Evolutionary conservation across 1,284 basidiomycete genomes (phyloP).

Genomic region (Phellopilus nigrolimitatus): DNA sequence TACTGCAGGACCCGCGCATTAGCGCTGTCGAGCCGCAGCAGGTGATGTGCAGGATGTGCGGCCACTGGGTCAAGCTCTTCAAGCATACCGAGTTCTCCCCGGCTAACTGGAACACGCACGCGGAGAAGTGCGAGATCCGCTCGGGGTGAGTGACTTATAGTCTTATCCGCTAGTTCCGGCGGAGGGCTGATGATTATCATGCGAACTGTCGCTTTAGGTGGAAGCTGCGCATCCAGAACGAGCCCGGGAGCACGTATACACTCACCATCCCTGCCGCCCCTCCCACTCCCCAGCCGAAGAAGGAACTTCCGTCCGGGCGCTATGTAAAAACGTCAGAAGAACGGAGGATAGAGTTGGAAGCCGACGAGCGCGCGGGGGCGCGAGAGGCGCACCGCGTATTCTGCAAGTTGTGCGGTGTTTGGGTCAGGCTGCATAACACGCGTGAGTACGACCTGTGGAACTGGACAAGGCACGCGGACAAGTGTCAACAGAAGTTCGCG

Average conservation of each 20-base stretch:
- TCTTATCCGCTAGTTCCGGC: neutral
- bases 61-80: conserved; percentile 20
- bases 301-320: neutral
- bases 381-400: conserved; percentile 12
- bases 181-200: neutral
- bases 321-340: conserved; percentile 4
- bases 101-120: conserved; percentile 19
- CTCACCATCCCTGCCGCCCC: conserved; percentile 6
- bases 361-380: conserved; percentile 5
- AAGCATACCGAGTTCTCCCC: conserved; percentile 18
- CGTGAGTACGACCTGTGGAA: conserved; percentile 18
- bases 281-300: neutral
- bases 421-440: conserved; percentile 16
- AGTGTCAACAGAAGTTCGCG: conserved; percentile 8
- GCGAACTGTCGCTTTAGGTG: conserved; percentile 4
- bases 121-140: conserved; percentile 17
- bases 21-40: conserved; percentile 19
- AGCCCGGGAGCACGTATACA: conserved; percentile 10
- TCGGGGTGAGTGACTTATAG: conserved; percentile 9
- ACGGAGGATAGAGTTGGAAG: conserved; percentile 3
- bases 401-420: conserved; percentile 13
- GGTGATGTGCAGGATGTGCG: conserved; percentile 21
- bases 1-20: conserved; percentile 16
- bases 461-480: conserved; percentile 18
- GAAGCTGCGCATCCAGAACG: conserved; percentile 8